Percentiles rank a stretch among this genome's conserved stretches.
phyloP scores from a whole-genome alignment of 345 rosid genomes.

The Citrus hindsii region DNA sequence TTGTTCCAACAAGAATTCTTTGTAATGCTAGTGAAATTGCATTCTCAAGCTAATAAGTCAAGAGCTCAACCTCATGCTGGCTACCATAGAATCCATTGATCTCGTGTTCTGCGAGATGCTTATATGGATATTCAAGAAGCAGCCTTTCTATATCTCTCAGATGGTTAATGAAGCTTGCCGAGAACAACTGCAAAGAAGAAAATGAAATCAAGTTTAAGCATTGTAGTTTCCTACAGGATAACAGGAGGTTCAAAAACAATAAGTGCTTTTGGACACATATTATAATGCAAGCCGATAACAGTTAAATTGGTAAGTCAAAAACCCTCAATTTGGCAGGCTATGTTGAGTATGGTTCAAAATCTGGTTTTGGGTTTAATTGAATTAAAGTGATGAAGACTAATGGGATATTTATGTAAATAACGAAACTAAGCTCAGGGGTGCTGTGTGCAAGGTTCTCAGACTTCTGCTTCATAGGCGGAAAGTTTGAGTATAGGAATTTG shows the following conservation, averaged over 20 bases:
- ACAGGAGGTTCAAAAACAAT: not conserved
- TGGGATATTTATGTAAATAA: too few species aligned
- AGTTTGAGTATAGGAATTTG: too few species aligned
- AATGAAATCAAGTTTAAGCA: not conserved
- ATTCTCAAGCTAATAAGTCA: slow-evolving; percentile 10
- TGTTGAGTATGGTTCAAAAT: too few species aligned
- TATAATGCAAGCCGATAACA: not conserved
- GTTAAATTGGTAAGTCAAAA: not conserved
- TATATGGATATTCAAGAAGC: slow-evolving; percentile 8
- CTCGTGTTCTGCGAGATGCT: not conserved
- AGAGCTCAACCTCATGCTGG: slow-evolving; percentile 5
- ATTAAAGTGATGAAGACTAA: not conserved
- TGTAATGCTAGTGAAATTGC: not conserved
- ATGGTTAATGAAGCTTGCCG: slow-evolving; percentile 7
- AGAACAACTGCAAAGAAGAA: not conserved
- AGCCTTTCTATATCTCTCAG: not conserved
- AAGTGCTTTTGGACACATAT: not conserved
- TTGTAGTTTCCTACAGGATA: not conserved
- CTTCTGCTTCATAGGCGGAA: too few species aligned
- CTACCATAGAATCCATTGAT: slow-evolving; percentile 11
- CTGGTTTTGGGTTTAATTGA: not conserved
- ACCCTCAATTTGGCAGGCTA: not conserved
- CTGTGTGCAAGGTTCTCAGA: too few species aligned
- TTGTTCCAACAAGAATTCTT: not conserved
- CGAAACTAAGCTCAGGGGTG: too few species aligned